Percentiles rank a stretch among this genome's conserved stretches.
phyloP scores from a whole-genome alignment of 2,329 filamentous ascomycete genomes.

The Rhynchosporium agropyri region DNA sequence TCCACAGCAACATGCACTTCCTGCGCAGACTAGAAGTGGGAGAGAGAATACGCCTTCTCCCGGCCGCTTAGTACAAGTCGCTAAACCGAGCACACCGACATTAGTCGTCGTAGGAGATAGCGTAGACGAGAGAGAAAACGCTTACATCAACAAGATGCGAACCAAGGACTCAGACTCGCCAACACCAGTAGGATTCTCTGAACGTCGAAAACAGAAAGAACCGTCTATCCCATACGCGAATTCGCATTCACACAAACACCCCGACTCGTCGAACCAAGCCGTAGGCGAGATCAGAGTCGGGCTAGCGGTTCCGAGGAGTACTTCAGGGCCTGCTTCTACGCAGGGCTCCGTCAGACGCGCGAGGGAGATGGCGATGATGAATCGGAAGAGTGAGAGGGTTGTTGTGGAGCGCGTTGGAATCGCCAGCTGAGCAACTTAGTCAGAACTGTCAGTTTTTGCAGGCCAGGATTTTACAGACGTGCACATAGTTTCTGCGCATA shows the following conservation, averaged over 20 bases:
- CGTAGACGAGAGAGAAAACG: conserved; percentile 20
- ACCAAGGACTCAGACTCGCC: not conserved
- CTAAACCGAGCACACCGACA: conserved; percentile 36
- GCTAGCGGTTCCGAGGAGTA: conserved; percentile 35
- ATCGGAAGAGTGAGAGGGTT: conserved; percentile 57
- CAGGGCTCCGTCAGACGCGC: conserved; percentile 33
- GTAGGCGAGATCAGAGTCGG: conserved; percentile 32
- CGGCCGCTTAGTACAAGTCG: conserved; percentile 29
- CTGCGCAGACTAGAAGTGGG: conserved; percentile 3
- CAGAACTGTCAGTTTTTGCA: no score
- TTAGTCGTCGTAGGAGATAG: conserved; percentile 34
- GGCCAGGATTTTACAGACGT: not conserved
- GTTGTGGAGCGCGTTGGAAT: conserved; percentile 49
- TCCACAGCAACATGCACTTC: not conserved
- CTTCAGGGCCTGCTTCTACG: not conserved
- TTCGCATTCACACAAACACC: not conserved
- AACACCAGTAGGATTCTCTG: conserved; percentile 42
- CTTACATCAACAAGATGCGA: conserved; percentile 34
- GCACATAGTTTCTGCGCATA: not conserved
- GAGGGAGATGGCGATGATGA: conserved; percentile 39
- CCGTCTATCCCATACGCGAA: not conserved
- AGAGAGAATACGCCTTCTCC: conserved; percentile 14
- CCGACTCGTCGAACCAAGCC: conserved; percentile 1
- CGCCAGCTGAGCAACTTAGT: conserved; percentile 15
- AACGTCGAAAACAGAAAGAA: conserved; percentile 32